Conservation (phyloP, 805 yeast species). For the Monosporozyma yasuniensis region DNA sequence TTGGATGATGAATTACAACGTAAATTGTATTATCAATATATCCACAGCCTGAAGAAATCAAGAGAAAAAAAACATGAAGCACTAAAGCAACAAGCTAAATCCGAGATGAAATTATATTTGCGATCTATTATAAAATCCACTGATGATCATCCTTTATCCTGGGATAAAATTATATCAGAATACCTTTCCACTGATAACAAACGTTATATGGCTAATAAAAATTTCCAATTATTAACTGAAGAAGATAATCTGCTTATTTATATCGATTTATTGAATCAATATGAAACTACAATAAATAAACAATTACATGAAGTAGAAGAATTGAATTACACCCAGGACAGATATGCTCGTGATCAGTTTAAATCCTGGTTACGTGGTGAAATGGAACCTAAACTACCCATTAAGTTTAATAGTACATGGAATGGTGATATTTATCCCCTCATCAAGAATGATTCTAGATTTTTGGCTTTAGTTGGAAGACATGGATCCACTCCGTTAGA, state of each 20-base stretch:
- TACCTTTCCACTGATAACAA: conserved; percentile 35
- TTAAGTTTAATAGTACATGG: conserved; percentile 52
- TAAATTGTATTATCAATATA: conserved; percentile 33
- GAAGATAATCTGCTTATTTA: conserved; percentile 49
- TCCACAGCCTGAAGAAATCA: conserved; percentile 31
- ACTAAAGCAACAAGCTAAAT: conserved; percentile 40
- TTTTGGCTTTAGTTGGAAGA: conserved; percentile 57
- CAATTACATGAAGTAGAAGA: conserved; percentile 24
- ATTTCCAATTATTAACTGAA: conserved; percentile 42
- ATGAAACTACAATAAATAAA: conserved; percentile 19
- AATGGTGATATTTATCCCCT: conserved; percentile 38
- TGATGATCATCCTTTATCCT: conserved; percentile 10
- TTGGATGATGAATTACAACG: background rate
- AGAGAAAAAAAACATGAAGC: conserved; percentile 19
- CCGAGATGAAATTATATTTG: conserved; percentile 46
- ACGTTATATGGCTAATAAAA: conserved; percentile 52
- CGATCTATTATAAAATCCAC: conserved; percentile 6
- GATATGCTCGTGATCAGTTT: conserved; percentile 58
- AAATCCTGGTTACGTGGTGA: conserved; percentile 33
- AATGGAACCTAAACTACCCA: conserved; percentile 4
- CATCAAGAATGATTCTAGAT: conserved; percentile 48
- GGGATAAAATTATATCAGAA: conserved; percentile 18
- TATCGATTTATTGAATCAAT: conserved; percentile 22
- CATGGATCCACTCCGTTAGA: conserved; percentile 73
- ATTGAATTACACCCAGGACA: conserved; percentile 45